A percentile compares a stretch with the other conserved stretches of the same genome.
Conservation (phyloP, 306 rosid genomes). For the Cucurbita pepo region DNA sequence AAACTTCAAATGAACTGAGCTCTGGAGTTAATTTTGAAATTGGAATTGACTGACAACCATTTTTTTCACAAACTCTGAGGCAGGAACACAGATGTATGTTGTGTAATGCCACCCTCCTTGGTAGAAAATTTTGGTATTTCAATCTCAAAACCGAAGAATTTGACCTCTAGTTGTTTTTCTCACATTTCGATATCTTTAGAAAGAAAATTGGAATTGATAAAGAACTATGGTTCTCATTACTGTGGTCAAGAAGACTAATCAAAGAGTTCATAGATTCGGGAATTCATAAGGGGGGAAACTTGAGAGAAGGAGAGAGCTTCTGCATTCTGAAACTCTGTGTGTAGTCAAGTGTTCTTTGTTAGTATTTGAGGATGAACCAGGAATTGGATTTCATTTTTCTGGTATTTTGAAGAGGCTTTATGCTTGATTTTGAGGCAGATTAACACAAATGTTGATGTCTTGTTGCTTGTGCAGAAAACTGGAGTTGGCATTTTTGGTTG, state of each 20-base stretch:
- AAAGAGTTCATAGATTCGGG: background rate
- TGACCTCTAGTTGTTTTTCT: background rate
- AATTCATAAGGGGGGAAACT: background rate
- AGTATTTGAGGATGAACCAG: background rate
- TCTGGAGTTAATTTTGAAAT: background rate
- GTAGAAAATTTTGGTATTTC: background rate
- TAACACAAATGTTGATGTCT: background rate
- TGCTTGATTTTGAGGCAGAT: background rate
- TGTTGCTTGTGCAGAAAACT: background rate
- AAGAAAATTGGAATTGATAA: background rate
- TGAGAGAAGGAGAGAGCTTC: background rate
- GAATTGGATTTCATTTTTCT: background rate
- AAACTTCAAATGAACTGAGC: background rate
- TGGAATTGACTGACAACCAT: background rate
- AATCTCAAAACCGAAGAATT: background rate
- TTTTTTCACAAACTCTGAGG: background rate
- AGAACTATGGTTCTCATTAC: background rate
- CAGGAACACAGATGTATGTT: background rate
- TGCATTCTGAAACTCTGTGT: background rate
- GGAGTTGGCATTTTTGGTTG: background rate
- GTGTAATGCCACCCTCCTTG: background rate
- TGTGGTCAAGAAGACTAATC: background rate
- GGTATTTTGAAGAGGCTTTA: background rate
- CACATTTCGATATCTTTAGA: background rate
- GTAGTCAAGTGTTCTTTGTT: background rate